These are phyloP conservation scores for Heritiera fomes DNA, from an alignment of 345 rosid species.

Conservation along the genomic window DNA sequence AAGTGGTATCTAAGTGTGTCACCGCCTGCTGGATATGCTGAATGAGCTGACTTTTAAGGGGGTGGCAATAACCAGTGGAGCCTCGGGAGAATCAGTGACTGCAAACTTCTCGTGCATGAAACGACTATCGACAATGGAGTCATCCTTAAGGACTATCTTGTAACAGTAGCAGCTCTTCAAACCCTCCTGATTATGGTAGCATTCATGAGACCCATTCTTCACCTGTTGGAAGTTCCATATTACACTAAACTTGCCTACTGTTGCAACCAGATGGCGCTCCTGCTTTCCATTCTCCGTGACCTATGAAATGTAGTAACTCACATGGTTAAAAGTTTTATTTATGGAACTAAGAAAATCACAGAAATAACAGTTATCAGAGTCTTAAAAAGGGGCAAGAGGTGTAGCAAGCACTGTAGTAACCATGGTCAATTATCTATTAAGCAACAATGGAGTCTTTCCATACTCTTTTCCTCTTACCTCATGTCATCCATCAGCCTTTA, in stretches of 20 bases:
- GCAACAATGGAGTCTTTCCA: too few species aligned
- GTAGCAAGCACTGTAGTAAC: too few species aligned
- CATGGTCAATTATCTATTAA: too few species aligned
- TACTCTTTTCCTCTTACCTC: too few species aligned
- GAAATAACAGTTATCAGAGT: neutral
- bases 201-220: conserved; percentile 75
- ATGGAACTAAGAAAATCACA: neutral
- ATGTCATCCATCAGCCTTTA: too few species aligned
- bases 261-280: conserved; percentile 91
- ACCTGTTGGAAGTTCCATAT: conserved; percentile 87
- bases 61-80: conserved; percentile 96
- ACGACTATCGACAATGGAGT: conserved; percentile 91
- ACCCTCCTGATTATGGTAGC: conserved; percentile 75
- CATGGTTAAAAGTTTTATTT: neutral
- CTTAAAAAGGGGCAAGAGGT: neutral
- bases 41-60: conserved; percentile 96
- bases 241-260: conserved; percentile 95
- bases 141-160: conserved; percentile 84
- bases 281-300: conserved; percentile 85
- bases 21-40: conserved; percentile 86
- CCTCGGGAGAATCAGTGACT: conserved; percentile 88
- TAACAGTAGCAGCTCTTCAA: conserved; percentile 90
- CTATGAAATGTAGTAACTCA: conserved; percentile 34
- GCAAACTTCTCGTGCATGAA: conserved; percentile 99
- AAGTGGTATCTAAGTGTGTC: conserved; percentile 21